Evolutionary conservation across 2,329 filamentous ascomycete species (phyloP).

Genomic region (Pyricularia grisea): DNA sequence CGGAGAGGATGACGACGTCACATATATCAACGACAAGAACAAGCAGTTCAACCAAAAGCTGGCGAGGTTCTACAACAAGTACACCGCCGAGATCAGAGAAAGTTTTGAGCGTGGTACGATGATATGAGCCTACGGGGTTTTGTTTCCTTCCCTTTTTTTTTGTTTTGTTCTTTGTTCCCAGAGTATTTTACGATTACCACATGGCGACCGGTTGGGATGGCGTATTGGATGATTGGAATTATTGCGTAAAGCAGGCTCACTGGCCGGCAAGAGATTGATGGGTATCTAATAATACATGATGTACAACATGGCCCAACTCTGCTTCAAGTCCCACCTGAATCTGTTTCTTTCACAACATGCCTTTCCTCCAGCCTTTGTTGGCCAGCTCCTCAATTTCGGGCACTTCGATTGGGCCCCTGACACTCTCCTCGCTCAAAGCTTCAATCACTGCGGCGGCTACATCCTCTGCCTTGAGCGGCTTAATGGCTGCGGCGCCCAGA

Average conservation of each 20-base stretch:
- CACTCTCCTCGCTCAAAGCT: constrained; percentile 63
- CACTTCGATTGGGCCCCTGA: constrained; percentile 69
- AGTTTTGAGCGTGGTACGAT: constrained; percentile 96
- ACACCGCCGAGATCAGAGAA: constrained; percentile 92
- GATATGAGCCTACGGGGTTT: constrained; percentile 48
- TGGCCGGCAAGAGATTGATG: background rate
- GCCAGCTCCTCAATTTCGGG: constrained; percentile 74
- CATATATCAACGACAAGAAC: constrained; percentile 99
- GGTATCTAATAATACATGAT: constrained; percentile 2
- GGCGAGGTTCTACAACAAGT: constrained; percentile 94
- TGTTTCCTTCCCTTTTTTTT: background rate
- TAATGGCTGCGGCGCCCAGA: constrained; percentile 74
- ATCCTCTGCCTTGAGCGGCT: constrained; percentile 77
- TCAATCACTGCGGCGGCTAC: constrained; percentile 89
- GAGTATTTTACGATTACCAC: background rate
- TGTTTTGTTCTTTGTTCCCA: background rate
- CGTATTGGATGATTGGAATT: background rate
- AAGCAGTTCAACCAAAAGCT: constrained; percentile 99
- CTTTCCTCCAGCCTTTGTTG: constrained; percentile 76
- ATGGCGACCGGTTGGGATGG: background rate
- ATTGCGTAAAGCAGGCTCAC: background rate
- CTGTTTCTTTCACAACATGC: constrained; percentile 60
- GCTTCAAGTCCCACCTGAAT: background rate
- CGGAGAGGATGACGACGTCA: constrained; percentile 84
- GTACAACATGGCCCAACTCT: background rate